phyloP scores from a whole-genome alignment of 2,329 filamentous ascomycete genomes.

The Herpotrichia juniperi region DNA sequence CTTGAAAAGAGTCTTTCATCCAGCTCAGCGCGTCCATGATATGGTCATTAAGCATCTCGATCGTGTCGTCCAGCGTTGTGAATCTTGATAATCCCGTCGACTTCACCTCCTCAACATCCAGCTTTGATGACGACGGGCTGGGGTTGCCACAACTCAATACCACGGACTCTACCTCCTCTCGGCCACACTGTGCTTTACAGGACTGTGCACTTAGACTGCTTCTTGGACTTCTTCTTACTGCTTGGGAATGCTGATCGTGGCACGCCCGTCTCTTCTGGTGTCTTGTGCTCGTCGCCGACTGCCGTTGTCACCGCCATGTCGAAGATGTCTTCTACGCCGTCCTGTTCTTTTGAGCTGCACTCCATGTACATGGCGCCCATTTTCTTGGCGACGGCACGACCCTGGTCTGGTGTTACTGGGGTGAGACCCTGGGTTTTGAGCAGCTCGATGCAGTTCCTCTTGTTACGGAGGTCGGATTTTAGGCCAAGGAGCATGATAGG shows the following conservation, averaged over 20 bases:
- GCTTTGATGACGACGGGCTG: slow-evolving; percentile 4
- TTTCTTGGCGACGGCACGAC: slow-evolving; percentile 82
- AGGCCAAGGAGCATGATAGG: slow-evolving; percentile 94
- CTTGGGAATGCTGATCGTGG: slow-evolving; percentile 30
- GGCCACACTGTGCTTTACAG: too few species aligned
- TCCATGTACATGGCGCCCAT: slow-evolving; percentile 98
- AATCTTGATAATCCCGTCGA: slow-evolving; percentile 39
- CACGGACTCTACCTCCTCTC: slow-evolving; percentile 21
- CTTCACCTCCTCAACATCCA: too few species aligned
- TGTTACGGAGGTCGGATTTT: slow-evolving; percentile 94
- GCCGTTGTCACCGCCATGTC: slow-evolving; percentile 88
- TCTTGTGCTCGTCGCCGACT: slow-evolving; percentile 69
- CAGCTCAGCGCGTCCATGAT: slow-evolving; percentile 34
- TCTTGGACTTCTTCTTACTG: slow-evolving; percentile 45
- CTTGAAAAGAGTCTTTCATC: slow-evolving; percentile 18
- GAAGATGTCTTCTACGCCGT: slow-evolving; percentile 95
- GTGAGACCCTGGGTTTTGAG: slow-evolving; percentile 97
- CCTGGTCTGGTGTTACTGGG: slow-evolving; percentile 90
- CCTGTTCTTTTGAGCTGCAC: slow-evolving; percentile 98
- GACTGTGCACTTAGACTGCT: slow-evolving; percentile 46
- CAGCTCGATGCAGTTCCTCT: slow-evolving; percentile 96
- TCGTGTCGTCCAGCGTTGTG: slow-evolving; percentile 49
- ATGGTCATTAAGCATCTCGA: slow-evolving; percentile 48
- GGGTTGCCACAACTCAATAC: slow-evolving; percentile 15
- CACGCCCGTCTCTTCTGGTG: slow-evolving; percentile 29